Conservation (phyloP, 2,329 filamentous ascomycete genomes). For the Alternaria arborescens region DNA sequence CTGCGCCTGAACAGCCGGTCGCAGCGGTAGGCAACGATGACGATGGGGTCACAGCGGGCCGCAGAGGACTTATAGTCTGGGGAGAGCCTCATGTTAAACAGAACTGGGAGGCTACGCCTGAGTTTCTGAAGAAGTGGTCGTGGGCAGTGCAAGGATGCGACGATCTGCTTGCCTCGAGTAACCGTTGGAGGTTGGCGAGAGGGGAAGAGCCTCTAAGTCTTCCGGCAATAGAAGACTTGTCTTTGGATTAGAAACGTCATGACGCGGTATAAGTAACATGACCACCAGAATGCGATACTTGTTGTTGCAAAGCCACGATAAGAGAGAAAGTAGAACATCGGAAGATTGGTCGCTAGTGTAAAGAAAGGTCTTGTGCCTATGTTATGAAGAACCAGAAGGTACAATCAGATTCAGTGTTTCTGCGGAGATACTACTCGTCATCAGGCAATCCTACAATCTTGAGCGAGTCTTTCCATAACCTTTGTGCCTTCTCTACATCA, state of each 20-base stretch:
- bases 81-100: slow-evolving; percentile 16
- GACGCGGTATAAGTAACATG: background rate
- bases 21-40: background rate
- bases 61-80: slow-evolving; percentile 20
- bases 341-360: too few species aligned
- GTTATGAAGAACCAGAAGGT: too few species aligned
- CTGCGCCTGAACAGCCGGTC: background rate
- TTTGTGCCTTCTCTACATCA: slow-evolving; percentile 37
- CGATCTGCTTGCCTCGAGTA: slow-evolving; percentile 13
- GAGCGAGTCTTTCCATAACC: slow-evolving; percentile 36
- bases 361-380: accelerated
- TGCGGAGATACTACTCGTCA: background rate
- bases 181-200: slow-evolving; percentile 8
- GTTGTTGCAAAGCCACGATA: background rate
- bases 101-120: slow-evolving; percentile 17
- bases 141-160: slow-evolving; percentile 19
- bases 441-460: slow-evolving; percentile 12
- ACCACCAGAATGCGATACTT: accelerated
- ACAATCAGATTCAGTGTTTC: too few species aligned
- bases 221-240: background rate
- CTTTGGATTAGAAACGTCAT: too few species aligned
- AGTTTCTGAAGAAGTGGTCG: slow-evolving; percentile 14
- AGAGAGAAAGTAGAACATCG: too few species aligned
- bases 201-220: slow-evolving; percentile 3
- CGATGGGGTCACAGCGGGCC: slow-evolving; percentile 1